Percentiles rank a stretch among this genome's conserved stretches.
Evolutionary conservation across 2,329 filamentous ascomycete genomes (phyloP).

Genomic region (Colletotrichum sp.): DNA sequence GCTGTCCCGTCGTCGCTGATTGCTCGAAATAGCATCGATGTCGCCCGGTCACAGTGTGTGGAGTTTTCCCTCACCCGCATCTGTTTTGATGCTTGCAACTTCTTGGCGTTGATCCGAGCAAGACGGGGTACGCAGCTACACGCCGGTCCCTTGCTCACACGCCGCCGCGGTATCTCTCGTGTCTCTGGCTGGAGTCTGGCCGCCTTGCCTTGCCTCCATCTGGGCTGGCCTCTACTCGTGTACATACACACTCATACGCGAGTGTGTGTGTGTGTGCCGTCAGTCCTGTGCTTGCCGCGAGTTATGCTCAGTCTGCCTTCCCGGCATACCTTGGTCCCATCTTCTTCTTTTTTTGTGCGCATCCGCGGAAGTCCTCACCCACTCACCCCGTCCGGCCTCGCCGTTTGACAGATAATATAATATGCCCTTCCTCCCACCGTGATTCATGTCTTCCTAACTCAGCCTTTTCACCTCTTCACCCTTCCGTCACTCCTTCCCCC

Average conservation of each 20-base stretch:
- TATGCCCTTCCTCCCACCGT: constrained; percentile 20
- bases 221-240: not conserved
- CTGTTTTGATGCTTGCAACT: constrained; percentile 22
- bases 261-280: not conserved
- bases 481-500: constrained; percentile 14
- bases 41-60: constrained; percentile 22
- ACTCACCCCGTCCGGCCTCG: constrained; percentile 17
- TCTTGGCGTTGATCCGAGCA: constrained; percentile 24
- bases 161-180: constrained; percentile 15
- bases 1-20: constrained; percentile 8
- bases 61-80: constrained; percentile 21
- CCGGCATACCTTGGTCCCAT: constrained; percentile 16
- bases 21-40: constrained; percentile 21
- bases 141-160: constrained; percentile 20
- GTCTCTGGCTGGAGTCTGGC: constrained; percentile 3
- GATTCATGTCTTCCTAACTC: not conserved
- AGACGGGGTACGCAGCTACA: constrained; percentile 22
- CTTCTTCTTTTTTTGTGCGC: constrained; percentile 8
- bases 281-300: not conserved
- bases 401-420: constrained; percentile 23
- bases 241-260: not conserved
- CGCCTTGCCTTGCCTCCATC: constrained; percentile 14
- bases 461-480: constrained; percentile 15
- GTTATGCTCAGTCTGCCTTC: constrained; percentile 6
- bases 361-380: constrained; percentile 13